These are phyloP conservation scores for Eremochloa ophiuroides DNA, from an alignment of 176 grass and related monocot species.

Conservation along the genomic window DNA sequence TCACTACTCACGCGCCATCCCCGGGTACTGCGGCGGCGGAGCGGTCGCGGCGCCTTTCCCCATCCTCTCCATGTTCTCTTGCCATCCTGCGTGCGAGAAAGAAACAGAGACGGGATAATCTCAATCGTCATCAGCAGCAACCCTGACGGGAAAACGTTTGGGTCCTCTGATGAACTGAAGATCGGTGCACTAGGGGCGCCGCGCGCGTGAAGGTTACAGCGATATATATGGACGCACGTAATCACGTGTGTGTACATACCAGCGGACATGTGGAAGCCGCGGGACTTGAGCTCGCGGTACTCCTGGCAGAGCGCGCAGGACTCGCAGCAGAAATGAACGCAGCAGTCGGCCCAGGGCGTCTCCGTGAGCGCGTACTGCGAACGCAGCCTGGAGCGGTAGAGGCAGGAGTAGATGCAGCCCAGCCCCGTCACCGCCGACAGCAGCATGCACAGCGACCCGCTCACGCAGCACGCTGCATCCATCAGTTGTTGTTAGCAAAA, in stretches of 20 bases:
- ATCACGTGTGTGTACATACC: too few species aligned
- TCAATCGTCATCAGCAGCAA: background rate
- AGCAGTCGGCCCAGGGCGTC: constrained; percentile 69
- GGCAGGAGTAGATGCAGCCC: constrained; percentile 47
- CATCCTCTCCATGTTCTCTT: constrained; percentile 58
- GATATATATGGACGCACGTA: too few species aligned
- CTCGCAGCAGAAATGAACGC: constrained; percentile 66
- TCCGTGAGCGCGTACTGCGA: constrained; percentile 32
- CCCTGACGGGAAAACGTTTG: too few species aligned
- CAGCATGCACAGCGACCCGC: constrained; percentile 41
- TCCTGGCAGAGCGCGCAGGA: constrained; percentile 69
- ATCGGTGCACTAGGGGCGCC: too few species aligned
- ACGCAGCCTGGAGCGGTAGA: constrained; percentile 58
- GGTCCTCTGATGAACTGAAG: too few species aligned
- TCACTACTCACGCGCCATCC: constrained; percentile 39
- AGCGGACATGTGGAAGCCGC: too few species aligned
- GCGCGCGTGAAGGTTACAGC: too few species aligned
- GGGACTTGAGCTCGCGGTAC: constrained; percentile 71
- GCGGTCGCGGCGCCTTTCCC: constrained; percentile 29
- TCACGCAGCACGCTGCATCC: constrained; percentile 36
- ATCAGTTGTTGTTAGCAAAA: too few species aligned
- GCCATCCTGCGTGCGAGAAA: constrained; percentile 43
- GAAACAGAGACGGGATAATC: background rate
- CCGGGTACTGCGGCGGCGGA: constrained; percentile 14
- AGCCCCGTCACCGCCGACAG: constrained; percentile 20